phyloP scores from a whole-genome alignment of 352 stramenopile genomes.

The Pythium dissimile region DNA sequence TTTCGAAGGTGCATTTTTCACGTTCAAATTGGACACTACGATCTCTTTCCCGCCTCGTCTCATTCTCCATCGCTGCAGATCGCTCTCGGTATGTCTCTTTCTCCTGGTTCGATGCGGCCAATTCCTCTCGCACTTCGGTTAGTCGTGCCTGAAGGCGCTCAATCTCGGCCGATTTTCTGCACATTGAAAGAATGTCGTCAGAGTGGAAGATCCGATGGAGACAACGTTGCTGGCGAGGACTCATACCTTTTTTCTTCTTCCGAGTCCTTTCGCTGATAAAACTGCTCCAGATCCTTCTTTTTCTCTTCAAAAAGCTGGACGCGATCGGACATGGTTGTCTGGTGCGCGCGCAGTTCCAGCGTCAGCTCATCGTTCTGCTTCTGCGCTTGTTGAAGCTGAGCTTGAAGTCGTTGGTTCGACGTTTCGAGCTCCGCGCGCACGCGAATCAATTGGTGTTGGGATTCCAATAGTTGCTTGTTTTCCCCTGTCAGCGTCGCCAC shows the following conservation, averaged over 20 bases:
- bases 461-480: slow-evolving; percentile 28
- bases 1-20: slow-evolving; percentile 60
- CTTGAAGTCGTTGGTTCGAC: slow-evolving; percentile 39
- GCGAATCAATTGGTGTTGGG: slow-evolving; percentile 26
- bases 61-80: slow-evolving; percentile 35
- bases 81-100: slow-evolving; percentile 45
- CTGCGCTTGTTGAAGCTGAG: slow-evolving; percentile 46
- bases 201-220: background rate
- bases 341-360: slow-evolving; percentile 51
- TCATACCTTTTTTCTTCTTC: slow-evolving; percentile 48
- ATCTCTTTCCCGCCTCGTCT: slow-evolving; percentile 51
- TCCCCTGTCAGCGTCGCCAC: slow-evolving; percentile 9
- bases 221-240: background rate
- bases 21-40: slow-evolving; percentile 47
- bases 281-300: slow-evolving; percentile 60
- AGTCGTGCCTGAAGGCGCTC: slow-evolving; percentile 51
- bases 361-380: slow-evolving; percentile 58
- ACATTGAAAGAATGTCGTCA: background rate
- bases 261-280: slow-evolving; percentile 51
- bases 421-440: slow-evolving; percentile 20
- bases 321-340: slow-evolving; percentile 43
- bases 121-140: slow-evolving; percentile 43
- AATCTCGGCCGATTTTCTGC: slow-evolving; percentile 46
- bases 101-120: slow-evolving; percentile 45
- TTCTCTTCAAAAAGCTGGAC: slow-evolving; percentile 58